A percentile compares a stretch with the other conserved stretches of the same genome.
These are phyloP conservation scores for Lenwebbia sp. DNA, from an alignment of 345 rosid genomes.

Conservation along the genomic window DNA sequence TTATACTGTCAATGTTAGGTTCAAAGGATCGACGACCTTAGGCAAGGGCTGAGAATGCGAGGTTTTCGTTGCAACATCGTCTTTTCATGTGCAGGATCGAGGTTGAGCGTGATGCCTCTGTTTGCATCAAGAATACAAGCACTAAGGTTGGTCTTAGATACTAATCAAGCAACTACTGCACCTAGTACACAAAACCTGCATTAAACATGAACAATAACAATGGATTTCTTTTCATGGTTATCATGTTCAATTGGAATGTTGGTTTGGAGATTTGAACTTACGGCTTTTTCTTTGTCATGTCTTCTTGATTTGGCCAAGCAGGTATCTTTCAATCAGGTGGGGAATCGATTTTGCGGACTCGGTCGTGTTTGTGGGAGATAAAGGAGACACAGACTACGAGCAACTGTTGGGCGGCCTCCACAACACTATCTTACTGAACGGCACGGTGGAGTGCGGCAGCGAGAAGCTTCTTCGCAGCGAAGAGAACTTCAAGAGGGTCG, in stretches of 20 bases:
- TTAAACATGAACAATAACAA: not conserved
- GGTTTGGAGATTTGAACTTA: not conserved
- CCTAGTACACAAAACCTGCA: not conserved
- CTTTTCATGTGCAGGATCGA: conserved; percentile 50
- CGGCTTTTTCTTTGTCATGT: not conserved
- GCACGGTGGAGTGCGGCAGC: conserved; percentile 44
- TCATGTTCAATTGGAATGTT: not conserved
- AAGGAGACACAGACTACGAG: conserved; percentile 79
- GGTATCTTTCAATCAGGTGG: conserved; percentile 85
- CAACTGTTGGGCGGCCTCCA: conserved; percentile 64
- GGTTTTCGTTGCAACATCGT: conserved; percentile 69
- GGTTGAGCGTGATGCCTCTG: conserved; percentile 66
- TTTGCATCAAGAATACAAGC: conserved; percentile 83
- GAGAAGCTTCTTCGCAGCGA: conserved; percentile 44
- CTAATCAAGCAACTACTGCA: not conserved
- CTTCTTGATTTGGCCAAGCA: conserved; percentile 13
- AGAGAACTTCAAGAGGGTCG: conserved; percentile 55
- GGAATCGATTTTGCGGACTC: conserved; percentile 55
- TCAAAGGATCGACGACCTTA: conserved; percentile 52
- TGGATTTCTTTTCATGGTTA: not conserved
- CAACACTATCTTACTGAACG: conserved; percentile 50
- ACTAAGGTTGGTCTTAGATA: conserved; percentile 39
- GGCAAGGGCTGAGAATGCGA: conserved; percentile 75
- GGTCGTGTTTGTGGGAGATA: conserved; percentile 61
- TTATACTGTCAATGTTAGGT: conserved; percentile 27